Percentiles rank a stretch among this genome's conserved stretches.
phyloP scores from a whole-genome alignment of 208 protist species.

The Crithidia expoeki region DNA sequence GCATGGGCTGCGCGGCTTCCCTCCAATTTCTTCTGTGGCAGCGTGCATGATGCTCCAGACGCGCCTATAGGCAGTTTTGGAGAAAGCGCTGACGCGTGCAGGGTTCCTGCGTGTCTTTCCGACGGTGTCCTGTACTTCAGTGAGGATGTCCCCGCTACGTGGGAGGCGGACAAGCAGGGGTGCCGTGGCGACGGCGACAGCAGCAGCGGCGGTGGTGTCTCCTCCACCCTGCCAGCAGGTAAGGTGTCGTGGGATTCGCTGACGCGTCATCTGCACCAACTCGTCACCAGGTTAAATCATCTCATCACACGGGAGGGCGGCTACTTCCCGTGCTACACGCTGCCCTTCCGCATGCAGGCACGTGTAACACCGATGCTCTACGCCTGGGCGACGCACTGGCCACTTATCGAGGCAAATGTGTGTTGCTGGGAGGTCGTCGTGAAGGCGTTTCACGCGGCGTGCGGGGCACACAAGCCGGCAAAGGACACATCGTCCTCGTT shows the following conservation, averaged over 20 bases:
- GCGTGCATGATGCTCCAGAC: neutral
- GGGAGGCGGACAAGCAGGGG: neutral
- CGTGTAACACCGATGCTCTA: constrained; percentile 66
- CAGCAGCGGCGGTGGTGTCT: too few species aligned
- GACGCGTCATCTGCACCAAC: constrained; percentile 19
- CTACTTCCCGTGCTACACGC: constrained; percentile 17
- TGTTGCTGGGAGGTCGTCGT: constrained; percentile 49
- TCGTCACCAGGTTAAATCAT: constrained; percentile 15
- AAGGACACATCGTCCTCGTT: neutral
- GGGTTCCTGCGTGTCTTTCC: neutral
- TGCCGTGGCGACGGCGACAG: neutral
- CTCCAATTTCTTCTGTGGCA: constrained; percentile 3
- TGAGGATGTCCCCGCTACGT: constrained; percentile 12
- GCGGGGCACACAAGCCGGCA: neutral
- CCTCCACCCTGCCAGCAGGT: neutral
- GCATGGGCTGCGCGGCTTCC: constrained; percentile 10
- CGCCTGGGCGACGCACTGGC: constrained; percentile 62
- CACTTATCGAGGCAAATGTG: constrained; percentile 41
- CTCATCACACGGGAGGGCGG: constrained; percentile 17
- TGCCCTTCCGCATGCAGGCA: constrained; percentile 49
- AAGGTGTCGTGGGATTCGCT: constrained; percentile 25
- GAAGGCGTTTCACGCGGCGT: constrained; percentile 33
- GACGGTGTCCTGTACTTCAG: constrained; percentile 8
- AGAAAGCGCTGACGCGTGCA: neutral
- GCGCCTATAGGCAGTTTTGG: too few species aligned